phyloP scores from a whole-genome alignment of 2,329 filamentous ascomycete species.

The Colletotrichum truncatum region DNA sequence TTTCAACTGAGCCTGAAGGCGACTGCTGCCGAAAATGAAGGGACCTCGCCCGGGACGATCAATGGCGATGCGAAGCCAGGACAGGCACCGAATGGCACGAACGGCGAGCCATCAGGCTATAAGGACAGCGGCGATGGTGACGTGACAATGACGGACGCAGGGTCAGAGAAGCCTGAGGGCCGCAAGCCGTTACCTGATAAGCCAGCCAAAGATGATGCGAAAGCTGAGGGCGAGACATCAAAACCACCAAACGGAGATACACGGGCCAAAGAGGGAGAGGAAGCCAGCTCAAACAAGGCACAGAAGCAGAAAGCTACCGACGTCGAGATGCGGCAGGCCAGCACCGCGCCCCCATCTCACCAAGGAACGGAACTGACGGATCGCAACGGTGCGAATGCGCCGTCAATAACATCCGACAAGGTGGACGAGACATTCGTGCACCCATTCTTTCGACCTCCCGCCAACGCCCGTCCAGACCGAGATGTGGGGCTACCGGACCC shows the following conservation, averaged over 20 bases:
- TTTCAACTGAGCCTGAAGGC: slow-evolving; percentile 35
- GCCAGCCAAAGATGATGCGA: slow-evolving; percentile 5
- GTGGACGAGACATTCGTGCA: slow-evolving; percentile 69
- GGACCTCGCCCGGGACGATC: slow-evolving; percentile 11
- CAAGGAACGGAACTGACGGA: background rate
- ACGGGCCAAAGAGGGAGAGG: slow-evolving; percentile 26
- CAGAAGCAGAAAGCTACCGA: slow-evolving; percentile 27
- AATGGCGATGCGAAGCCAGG: slow-evolving; percentile 31
- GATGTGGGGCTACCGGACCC: slow-evolving; percentile 76
- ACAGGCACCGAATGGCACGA: slow-evolving; percentile 31
- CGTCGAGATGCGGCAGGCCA: slow-evolving; percentile 9
- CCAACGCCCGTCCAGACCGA: slow-evolving; percentile 69
- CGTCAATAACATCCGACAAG: slow-evolving; percentile 21
- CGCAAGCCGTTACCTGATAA: slow-evolving; percentile 5
- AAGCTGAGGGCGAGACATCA: slow-evolving; percentile 32
- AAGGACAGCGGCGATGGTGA: slow-evolving; percentile 32
- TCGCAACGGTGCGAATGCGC: slow-evolving; percentile 15
- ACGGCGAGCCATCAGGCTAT: slow-evolving; percentile 32
- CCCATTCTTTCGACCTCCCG: slow-evolving; percentile 76
- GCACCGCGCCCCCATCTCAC: background rate
- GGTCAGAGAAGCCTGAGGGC: slow-evolving; percentile 2
- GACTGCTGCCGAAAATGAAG: slow-evolving; percentile 6
- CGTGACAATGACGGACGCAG: slow-evolving; percentile 34
- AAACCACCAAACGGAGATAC: slow-evolving; percentile 8
- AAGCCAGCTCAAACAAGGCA: slow-evolving; percentile 6